These are phyloP conservation scores for Fusarium sp. DNA, from an alignment of 2,329 filamentous ascomycete species.

Conservation along the genomic window DNA sequence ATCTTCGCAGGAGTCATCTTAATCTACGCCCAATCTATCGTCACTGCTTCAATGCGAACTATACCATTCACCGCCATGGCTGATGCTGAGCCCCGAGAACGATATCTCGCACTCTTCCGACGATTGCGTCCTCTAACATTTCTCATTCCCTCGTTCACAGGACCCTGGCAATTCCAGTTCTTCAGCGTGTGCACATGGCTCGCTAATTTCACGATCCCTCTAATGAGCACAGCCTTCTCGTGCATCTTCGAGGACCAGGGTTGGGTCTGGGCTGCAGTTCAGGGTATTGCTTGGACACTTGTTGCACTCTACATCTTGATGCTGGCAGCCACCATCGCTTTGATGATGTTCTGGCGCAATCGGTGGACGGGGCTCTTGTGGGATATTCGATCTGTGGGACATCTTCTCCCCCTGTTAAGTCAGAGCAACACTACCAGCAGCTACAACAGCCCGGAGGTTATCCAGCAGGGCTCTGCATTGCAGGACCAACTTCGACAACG, in stretches of 20 bases:
- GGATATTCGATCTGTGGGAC: conserved; percentile 85
- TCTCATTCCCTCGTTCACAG: conserved; percentile 65
- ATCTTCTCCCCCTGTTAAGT: conserved; percentile 80
- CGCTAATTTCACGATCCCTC: conserved; percentile 80
- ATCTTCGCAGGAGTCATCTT: conserved; percentile 76
- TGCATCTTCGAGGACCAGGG: conserved; percentile 63
- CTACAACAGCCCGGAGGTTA: conserved; percentile 73
- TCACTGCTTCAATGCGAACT: conserved; percentile 78
- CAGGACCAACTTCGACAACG: conserved; percentile 62
- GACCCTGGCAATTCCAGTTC: conserved; percentile 72
- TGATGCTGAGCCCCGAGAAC: conserved; percentile 65
- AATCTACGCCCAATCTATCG: conserved; percentile 80
- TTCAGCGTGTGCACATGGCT: conserved; percentile 80
- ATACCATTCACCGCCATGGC: conserved; percentile 84
- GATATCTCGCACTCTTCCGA: conserved; percentile 74
- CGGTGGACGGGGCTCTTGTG: conserved; percentile 81
- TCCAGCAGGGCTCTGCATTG: conserved; percentile 62
- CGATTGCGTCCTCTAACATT: conserved; percentile 77
- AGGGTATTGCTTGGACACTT: conserved; percentile 81
- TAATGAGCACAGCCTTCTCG: conserved; percentile 81
- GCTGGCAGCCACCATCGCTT: conserved; percentile 59
- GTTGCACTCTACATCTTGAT: conserved; percentile 78
- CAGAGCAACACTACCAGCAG: conserved; percentile 81
- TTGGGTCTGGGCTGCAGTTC: conserved; percentile 85
- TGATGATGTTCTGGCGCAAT: conserved; percentile 72